Evolutionary conservation across 108 stramenopile species (phyloP).

Genomic region (Halocafeteria seosinensis): DNA sequence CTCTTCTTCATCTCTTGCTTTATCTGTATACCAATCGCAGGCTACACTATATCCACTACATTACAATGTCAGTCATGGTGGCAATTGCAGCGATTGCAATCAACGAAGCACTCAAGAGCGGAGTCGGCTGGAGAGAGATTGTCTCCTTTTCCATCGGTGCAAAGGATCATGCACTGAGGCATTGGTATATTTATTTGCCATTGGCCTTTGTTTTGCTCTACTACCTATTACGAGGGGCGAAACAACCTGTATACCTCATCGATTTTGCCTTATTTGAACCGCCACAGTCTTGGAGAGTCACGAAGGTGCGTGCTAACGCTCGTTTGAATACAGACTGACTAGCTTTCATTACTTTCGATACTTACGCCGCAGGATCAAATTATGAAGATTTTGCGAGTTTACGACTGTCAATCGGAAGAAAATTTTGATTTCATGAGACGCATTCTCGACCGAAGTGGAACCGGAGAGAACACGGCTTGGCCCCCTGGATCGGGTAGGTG

Average conservation of each 20-base stretch:
- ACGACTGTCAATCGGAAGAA: background rate
- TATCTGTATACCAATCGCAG: too few relatives aligned
- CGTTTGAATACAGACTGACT: too few relatives aligned
- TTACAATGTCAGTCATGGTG: too few relatives aligned
- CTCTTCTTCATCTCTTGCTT: too few relatives aligned
- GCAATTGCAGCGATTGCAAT: too few relatives aligned
- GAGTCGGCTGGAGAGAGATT: too few relatives aligned
- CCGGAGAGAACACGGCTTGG: slow-evolving; percentile 85
- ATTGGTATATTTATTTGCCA: background rate
- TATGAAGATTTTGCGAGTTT: background rate
- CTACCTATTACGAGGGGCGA: background rate
- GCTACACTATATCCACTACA: too few relatives aligned
- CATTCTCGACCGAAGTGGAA: slow-evolving; percentile 67
- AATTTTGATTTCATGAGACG: slow-evolving; percentile 59
- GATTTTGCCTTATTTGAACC: slow-evolving; percentile 80
- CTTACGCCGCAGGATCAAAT: background rate
- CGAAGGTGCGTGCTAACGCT: too few relatives aligned
- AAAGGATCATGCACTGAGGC: too few relatives aligned
- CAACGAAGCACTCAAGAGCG: too few relatives aligned
- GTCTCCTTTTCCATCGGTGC: too few relatives aligned
- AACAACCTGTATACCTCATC: slow-evolving; percentile 62
- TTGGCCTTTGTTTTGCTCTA: background rate
- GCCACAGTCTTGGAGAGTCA: slow-evolving; percentile 66
- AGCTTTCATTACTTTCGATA: too few relatives aligned
- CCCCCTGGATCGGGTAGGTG: slow-evolving; percentile 75